phyloP scores from a whole-genome alignment of 768 basidiomycete species.

The Coprinellus micaceus region DNA sequence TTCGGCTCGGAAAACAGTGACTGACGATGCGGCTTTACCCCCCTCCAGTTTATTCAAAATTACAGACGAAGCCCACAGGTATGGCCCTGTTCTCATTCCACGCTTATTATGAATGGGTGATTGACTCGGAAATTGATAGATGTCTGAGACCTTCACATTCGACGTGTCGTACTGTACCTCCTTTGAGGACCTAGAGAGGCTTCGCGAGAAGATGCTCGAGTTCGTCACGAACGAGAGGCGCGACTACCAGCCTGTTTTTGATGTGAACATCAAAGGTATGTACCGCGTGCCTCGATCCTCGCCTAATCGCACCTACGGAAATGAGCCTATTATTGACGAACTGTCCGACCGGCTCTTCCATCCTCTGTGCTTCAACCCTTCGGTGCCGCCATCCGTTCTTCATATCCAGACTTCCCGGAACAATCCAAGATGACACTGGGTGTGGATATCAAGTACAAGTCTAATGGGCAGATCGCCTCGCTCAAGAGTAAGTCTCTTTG shows the following conservation, averaged over 20 bases:
- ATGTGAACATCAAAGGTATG: slow-evolving; percentile 63
- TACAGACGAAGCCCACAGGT: slow-evolving; percentile 69
- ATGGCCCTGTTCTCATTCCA: slow-evolving; percentile 11
- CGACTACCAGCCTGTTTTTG: slow-evolving; percentile 74
- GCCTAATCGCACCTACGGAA: not conserved
- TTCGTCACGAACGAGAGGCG: slow-evolving; percentile 70
- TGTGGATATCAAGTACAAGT: slow-evolving; percentile 86
- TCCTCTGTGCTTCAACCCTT: not conserved
- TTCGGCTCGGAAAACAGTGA: not conserved
- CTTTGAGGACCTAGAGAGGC: slow-evolving; percentile 75
- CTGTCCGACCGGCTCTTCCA: not conserved
- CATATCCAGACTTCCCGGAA: slow-evolving; percentile 59
- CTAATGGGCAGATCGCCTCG: slow-evolving; percentile 78
- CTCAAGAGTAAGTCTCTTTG: slow-evolving; percentile 48
- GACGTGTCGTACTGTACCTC: slow-evolving; percentile 75
- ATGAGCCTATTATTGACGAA: not conserved
- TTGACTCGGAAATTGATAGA: slow-evolving; percentile 27
- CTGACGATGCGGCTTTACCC: not conserved
- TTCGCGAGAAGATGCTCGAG: slow-evolving; percentile 74
- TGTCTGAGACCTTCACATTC: slow-evolving; percentile 79
- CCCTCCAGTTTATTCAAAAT: slow-evolving; percentile 60
- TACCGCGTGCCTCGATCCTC: not conserved
- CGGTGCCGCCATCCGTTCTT: not conserved
- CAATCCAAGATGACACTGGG: slow-evolving; percentile 75
- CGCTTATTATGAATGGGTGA: not conserved